phyloP scores from a whole-genome alignment of 768 basidiomycete genomes.

The Boletellus emodensis region DNA sequence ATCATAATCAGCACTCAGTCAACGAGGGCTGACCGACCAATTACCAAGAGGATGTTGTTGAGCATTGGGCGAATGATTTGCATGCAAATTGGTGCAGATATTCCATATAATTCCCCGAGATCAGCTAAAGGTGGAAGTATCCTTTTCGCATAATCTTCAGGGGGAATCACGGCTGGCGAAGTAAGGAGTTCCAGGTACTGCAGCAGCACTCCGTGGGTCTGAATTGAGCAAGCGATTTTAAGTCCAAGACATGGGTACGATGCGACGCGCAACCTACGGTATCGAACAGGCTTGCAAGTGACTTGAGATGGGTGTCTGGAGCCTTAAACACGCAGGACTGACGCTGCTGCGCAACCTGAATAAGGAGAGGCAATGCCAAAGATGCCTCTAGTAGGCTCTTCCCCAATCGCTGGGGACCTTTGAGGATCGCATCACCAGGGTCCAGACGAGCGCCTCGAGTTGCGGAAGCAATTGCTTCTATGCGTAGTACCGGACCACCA shows the following conservation, averaged over 20 bases:
- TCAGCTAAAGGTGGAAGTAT: constrained; percentile 73
- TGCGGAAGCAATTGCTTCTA: constrained; percentile 80
- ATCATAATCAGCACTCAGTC: constrained; percentile 5
- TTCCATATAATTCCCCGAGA: constrained; percentile 70
- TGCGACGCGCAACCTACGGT: constrained; percentile 52
- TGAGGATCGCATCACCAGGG: constrained; percentile 57
- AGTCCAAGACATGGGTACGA: constrained; percentile 15
- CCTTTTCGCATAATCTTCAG: constrained; percentile 69
- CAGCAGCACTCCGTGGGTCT: constrained; percentile 89
- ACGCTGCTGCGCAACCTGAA: constrained; percentile 89
- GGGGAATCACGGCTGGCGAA: constrained; percentile 59
- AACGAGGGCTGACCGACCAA: constrained; percentile 16
- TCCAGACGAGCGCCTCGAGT: constrained; percentile 74
- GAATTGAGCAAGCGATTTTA: constrained; percentile 21
- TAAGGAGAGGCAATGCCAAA: constrained; percentile 82
- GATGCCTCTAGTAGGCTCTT: constrained; percentile 62
- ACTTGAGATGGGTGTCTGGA: constrained; percentile 76
- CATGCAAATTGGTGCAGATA: constrained; percentile 88
- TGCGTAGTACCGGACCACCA: constrained; percentile 81
- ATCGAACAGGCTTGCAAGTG: constrained; percentile 84
- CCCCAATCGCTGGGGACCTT: constrained; percentile 65
- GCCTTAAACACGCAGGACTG: constrained; percentile 78
- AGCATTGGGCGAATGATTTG: constrained; percentile 86
- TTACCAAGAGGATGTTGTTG: constrained; percentile 57
- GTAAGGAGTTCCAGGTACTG: constrained; percentile 91